Evolutionary conservation across 352 stramenopile genomes (phyloP).

Genomic region (Phytophthora macrochlamydospora): DNA sequence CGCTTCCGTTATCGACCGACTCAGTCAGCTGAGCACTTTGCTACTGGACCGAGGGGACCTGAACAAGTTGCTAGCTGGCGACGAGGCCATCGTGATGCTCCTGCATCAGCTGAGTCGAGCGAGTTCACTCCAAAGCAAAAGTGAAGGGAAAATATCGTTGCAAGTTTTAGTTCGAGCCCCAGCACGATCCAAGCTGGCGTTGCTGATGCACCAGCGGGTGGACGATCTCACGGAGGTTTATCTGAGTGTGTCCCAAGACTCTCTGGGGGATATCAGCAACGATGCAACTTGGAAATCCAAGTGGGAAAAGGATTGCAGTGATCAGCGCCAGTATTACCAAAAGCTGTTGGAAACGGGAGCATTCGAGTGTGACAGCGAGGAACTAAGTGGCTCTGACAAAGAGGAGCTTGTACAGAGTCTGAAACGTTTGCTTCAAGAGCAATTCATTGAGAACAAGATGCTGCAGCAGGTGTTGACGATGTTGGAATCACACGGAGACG

Average conservation of each 20-base stretch:
- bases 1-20: conserved; percentile 2
- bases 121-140: background rate
- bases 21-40: conserved; percentile 1
- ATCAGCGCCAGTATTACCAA: conserved; percentile 3
- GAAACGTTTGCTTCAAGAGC: background rate
- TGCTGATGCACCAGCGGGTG: conserved; percentile 2
- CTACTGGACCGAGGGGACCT: conserved; percentile 4
- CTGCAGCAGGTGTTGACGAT: background rate
- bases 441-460: background rate
- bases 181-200: conserved; percentile 7
- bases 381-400: background rate
- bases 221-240: conserved; percentile 12
- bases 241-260: background rate
- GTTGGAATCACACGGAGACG: conserved; percentile 1
- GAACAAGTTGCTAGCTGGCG: conserved; percentile 2
- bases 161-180: background rate
- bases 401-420: background rate
- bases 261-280: background rate
- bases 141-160: background rate
- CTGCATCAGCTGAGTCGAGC: conserved; percentile 9
- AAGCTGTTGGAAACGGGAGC: background rate
- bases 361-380: background rate
- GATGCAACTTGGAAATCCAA: conserved; percentile 6
- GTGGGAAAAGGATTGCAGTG: conserved; percentile 2
- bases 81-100: conserved; percentile 10